A percentile compares a stretch with the other conserved stretches of the same genome.
Evolutionary conservation across 2,329 filamentous ascomycete species (phyloP).

Genomic region (Trematosphaeria pertusa): DNA sequence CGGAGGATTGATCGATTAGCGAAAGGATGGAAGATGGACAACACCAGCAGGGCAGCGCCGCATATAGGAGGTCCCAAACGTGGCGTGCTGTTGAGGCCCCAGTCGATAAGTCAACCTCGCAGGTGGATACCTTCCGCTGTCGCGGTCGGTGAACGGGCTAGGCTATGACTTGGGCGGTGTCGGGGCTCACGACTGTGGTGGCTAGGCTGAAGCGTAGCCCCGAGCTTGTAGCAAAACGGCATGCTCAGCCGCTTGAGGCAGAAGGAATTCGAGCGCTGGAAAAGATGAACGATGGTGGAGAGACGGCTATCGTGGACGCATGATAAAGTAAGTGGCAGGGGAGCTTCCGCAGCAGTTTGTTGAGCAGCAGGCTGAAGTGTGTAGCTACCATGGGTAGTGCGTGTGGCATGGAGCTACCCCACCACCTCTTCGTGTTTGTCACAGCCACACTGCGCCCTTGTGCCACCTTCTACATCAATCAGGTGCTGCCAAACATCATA

Average conservation of each 20-base stretch:
- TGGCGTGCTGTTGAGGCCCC: conserved; percentile 5
- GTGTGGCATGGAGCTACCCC: neutral
- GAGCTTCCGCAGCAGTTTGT: too few relatives aligned
- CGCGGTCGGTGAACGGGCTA: neutral
- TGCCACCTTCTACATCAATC: conserved; percentile 9
- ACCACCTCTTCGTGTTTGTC: neutral
- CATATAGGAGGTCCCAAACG: conserved; percentile 1
- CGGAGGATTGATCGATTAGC: neutral
- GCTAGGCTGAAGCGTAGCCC: neutral
- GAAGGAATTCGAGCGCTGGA: neutral
- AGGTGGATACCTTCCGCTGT: too few relatives aligned
- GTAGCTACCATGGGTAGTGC: too few relatives aligned
- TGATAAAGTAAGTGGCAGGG: too few relatives aligned
- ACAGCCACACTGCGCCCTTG: conserved; percentile 4
- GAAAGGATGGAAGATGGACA: too few relatives aligned
- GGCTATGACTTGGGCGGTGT: neutral
- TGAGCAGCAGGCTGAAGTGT: conserved; percentile 11
- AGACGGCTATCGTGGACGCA: too few relatives aligned
- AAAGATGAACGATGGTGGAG: too few relatives aligned
- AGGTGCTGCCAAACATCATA: neutral
- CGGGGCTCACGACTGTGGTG: too few relatives aligned
- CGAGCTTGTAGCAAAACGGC: conserved; percentile 1
- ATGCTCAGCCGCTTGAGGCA: neutral
- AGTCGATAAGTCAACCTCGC: neutral
- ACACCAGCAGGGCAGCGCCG: neutral